A percentile compares a stretch with the other conserved stretches of the same genome.
phyloP scores from a whole-genome alignment of 345 rosid species.

The Cardamine chenopodiifolia region DNA sequence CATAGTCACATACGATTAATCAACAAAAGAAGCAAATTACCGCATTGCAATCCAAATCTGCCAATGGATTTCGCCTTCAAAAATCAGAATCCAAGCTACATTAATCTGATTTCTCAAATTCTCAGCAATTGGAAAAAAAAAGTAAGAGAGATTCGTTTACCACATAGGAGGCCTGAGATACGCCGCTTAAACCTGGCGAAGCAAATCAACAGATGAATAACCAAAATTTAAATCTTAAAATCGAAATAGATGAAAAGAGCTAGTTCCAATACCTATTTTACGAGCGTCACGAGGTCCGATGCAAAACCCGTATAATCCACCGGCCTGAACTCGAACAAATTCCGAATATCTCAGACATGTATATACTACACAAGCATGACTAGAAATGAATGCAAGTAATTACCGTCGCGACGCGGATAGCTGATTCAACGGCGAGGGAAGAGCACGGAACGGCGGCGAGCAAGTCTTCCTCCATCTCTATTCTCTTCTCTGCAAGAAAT shows the following conservation, averaged over 20 bases:
- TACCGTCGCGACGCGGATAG: conserved; percentile 69
- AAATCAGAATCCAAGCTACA: conserved; percentile 13
- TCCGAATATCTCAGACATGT: neutral
- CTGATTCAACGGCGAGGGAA: conserved; percentile 67
- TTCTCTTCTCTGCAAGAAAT: neutral
- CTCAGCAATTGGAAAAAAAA: neutral
- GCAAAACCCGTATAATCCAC: conserved; percentile 76
- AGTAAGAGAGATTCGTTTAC: conserved; percentile 43
- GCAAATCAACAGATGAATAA: neutral
- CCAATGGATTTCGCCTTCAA: conserved; percentile 68
- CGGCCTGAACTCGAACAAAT: conserved; percentile 54
- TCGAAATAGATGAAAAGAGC: neutral
- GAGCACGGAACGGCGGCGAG: conserved; percentile 67
- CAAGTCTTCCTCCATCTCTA: conserved; percentile 62
- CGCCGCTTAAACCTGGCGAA: conserved; percentile 65
- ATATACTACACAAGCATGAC: neutral
- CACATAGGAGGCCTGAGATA: conserved; percentile 67
- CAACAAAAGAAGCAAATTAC: conserved; percentile 46
- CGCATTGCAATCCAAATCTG: conserved; percentile 65
- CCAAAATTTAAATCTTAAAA: neutral
- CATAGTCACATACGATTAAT: neutral
- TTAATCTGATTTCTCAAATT: neutral
- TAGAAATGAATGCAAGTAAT: neutral
- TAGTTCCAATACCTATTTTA: conserved; percentile 47
- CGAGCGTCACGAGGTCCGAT: conserved; percentile 65